Conservation (phyloP, 345 rosid genomes). For the Moricandia arvensis region DNA sequence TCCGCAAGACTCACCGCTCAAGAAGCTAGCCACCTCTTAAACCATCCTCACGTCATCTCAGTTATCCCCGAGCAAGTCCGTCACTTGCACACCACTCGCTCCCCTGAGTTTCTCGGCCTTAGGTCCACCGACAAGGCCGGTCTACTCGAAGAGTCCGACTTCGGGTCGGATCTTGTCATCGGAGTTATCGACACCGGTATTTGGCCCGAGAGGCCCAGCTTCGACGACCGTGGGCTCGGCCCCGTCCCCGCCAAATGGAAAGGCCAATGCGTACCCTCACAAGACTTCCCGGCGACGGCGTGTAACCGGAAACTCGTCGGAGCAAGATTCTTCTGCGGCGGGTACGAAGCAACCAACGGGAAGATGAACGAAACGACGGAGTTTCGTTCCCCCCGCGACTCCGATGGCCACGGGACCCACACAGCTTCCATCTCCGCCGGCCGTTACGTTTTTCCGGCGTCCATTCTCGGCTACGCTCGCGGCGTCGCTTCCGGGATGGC, state of each 20-base stretch:
- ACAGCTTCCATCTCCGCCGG: conserved; percentile 88
- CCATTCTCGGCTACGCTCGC: conserved; percentile 71
- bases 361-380: conserved; percentile 67
- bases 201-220: conserved; percentile 89
- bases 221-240: conserved; percentile 73
- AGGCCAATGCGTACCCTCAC: conserved; percentile 54
- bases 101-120: conserved; percentile 91
- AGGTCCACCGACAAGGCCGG: conserved; percentile 62
- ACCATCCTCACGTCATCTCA: conserved; percentile 57
- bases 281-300: conserved; percentile 43
- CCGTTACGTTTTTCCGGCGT: conserved; percentile 70
- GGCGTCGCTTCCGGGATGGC: conserved; percentile 96
- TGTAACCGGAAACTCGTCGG: conserved; percentile 85
- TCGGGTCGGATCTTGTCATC: conserved; percentile 91
- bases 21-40: conserved; percentile 45
- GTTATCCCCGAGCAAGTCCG: conserved; percentile 72
- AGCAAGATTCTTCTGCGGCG: conserved; percentile 68
- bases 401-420: conserved; percentile 93
- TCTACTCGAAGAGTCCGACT: conserved; percentile 74
- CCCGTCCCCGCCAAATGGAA: conserved; percentile 79
- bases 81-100: conserved; percentile 75
- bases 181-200: conserved; percentile 92
- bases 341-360: conserved; percentile 80
- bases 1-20: conserved; percentile 61
- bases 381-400: conserved; percentile 75